These are phyloP conservation scores for Cyclotella atomus DNA, from an alignment of 108 stramenopile genomes.

Conservation along the genomic window DNA sequence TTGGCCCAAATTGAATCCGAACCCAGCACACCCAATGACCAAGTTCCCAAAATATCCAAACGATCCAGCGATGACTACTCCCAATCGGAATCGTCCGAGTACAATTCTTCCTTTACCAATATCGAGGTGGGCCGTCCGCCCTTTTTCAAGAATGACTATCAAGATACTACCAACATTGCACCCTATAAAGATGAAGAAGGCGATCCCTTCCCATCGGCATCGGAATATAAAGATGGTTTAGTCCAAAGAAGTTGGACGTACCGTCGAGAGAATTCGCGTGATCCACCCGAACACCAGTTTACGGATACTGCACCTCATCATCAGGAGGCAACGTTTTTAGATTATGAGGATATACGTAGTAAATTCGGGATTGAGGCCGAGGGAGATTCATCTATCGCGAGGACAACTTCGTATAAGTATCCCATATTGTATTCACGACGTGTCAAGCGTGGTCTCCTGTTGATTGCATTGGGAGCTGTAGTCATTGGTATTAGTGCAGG, in stretches of 20 bases:
- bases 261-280: not conserved
- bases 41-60: conserved; percentile 1
- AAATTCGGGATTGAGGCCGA: conserved; percentile 6
- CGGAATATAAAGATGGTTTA: not conserved
- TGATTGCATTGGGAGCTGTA: not conserved
- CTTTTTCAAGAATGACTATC: not conserved
- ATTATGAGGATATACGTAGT: conserved; percentile 1
- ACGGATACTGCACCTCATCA: too few relatives aligned
- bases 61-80: not conserved
- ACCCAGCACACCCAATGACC: not conserved
- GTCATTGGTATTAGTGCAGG: not conserved
- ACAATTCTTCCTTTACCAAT: not conserved
- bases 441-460: conserved; percentile 1
- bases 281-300: not conserved
- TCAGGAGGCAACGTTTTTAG: not conserved
- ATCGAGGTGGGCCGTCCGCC: not conserved
- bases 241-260: conserved; percentile 8
- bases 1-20: conserved; percentile 5
- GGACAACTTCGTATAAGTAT: conserved; percentile 12
- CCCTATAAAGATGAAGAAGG: not conserved
- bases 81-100: not conserved
- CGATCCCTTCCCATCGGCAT: not conserved
- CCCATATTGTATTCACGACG: conserved; percentile 5
- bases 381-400: not conserved
- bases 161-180: not conserved